Percentiles rank a stretch among this genome's conserved stretches.
phyloP scores from a whole-genome alignment of 306 rosid species.

The Cicer cuneatum region DNA sequence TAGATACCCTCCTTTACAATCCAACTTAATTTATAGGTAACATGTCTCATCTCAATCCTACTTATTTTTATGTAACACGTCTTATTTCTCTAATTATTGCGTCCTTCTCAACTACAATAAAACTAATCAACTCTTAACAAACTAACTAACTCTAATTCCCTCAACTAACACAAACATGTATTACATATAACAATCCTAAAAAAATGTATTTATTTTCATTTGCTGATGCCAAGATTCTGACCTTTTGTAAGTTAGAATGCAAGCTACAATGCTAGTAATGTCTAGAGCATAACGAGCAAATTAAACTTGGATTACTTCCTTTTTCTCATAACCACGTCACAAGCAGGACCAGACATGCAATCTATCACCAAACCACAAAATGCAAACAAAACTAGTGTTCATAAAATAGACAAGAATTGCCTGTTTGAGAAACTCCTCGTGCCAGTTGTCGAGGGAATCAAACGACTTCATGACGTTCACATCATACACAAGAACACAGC shows the following conservation, averaged over 20 bases:
- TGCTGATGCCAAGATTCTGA: constrained; percentile 6
- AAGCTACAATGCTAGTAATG: neutral
- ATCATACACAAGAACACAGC: constrained; percentile 92
- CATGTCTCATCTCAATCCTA: neutral
- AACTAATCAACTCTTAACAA: neutral
- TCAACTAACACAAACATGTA: neutral
- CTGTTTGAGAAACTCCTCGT: constrained; percentile 97
- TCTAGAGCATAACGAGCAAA: neutral
- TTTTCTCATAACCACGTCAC: neutral
- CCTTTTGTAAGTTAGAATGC: constrained; percentile 4
- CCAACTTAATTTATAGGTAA: constrained; percentile 4
- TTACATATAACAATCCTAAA: neutral
- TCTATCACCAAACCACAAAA: neutral
- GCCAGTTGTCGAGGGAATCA: constrained; percentile 93
- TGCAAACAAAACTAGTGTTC: neutral
- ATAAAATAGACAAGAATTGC: constrained; percentile 45
- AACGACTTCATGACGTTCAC: constrained; percentile 91
- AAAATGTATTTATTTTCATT: neutral
- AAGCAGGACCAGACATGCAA: constrained; percentile 22
- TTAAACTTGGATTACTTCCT: neutral
- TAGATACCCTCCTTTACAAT: neutral
- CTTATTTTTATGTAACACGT: neutral
- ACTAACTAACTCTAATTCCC: neutral
- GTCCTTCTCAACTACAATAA: neutral
- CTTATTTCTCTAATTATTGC: neutral